Base-by-base conservation (phyloP, 768 basidiomycete genomes). In the Mycena galericulata region DNA sequence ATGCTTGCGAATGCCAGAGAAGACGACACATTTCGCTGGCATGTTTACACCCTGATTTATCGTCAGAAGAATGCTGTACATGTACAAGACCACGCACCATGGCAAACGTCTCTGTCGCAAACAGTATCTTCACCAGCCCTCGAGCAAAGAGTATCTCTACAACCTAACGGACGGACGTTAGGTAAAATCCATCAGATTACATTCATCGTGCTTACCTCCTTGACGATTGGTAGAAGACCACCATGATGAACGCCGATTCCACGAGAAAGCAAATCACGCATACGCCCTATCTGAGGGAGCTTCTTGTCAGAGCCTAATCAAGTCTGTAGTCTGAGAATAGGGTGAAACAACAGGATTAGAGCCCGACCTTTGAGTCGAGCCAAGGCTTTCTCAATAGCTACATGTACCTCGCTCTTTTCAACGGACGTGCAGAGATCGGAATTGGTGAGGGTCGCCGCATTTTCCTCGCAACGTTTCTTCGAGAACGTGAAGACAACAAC, bases 191-290 rank as follows among this genome's bases (percentile, higher is more conserved):
- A 43, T 17, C 18, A 43, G 7, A n/a, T 18, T 36, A 2, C 9
- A 51, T 20, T 36, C 6, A 14, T 70, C 84, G 32, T n/a, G n/a
- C n/a, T 6, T 53, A 95, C 96, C 85, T 97, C 98, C 85, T 99
- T 99, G 61, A 99, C 95, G 36, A 99, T 92, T 7, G 98, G 98
- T 11, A 99, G 81, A 18, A 99, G 85, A 4, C 98, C 98, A 47
- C 98, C 98, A 73, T 99, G 98, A 78, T 99, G 98, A 2, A 99
- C 93, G 7, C 97, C 98, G 60, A 99, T 97, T 41, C 98, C 98
- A 55, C 98, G 89, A 40, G 90, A 89, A 11, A 99, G 87, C 45
- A 98, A 80, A 72, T 97, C 93, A 17, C 94, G 86, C 90, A 98
- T 99, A 49, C 92, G 87, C 53, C 87, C 84, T 55, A 99, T 97